Evolutionary conservation across 805 yeast genomes (phyloP), one percentile per base, ranked within the genome.

Genomic region (Cyberlindnera mississippiensis): DNA sequence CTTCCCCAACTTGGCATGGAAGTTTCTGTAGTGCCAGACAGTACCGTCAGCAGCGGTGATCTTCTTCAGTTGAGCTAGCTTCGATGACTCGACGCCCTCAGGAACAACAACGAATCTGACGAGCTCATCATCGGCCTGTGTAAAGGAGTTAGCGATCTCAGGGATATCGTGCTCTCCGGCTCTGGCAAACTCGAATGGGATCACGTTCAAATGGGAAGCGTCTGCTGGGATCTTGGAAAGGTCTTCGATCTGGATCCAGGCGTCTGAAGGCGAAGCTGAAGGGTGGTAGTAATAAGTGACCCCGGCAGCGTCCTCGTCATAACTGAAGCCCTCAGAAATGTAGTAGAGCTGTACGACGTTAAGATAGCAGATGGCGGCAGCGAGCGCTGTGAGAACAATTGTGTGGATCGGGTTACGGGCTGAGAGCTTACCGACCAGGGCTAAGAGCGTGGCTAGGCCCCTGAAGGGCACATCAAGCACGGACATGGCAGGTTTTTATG

Each of bases 341-440:
- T 81, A 83, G 46, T 81, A 44, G 34, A 44, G 80, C 50, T 82
- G 87, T 28, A 84, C 78, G 3, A 82, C 75, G 4, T 90, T 75
- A 44, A 90, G 71, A 60, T 90, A 91, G 8, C 91, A 83, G 40
- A 85, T 66, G 3, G 96, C 82, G 2, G 95, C 93, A 31, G 87
- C 60, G 37, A 89, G 64, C 12, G 91, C 73, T 6, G 88, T 75
- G 42, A 78, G 56, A 35, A 88, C 78, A 40, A 90, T 80, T 41
- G 88, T 75, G 63, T 90, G 98, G 51, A 91, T 86, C 14, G 99
- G 99, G 57, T 81, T 75, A 45, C 76, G 75, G 12, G 96, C 93
- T 40, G 91, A 78, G 17, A 73, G 60, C 44, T 61, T 66, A 11
- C 78, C 72, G 28, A 67, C 42, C 44, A 67, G 68, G 35, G 85